Conservation (phyloP, 2,329 filamentous ascomycete species). For the Penicillium carneum region DNA sequence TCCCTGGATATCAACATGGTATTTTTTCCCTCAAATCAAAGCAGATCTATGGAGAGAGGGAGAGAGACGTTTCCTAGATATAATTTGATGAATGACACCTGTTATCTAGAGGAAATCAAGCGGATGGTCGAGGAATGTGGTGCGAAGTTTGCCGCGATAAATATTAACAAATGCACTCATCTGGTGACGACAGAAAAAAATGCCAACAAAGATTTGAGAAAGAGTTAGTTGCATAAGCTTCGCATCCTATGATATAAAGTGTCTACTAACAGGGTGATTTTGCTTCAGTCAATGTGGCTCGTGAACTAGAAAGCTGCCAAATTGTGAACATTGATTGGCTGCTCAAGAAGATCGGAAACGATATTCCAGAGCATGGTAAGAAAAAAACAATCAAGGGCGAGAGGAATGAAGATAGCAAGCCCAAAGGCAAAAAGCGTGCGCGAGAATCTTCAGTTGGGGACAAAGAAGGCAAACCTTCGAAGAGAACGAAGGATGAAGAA, state of each 20-base stretch:
- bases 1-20: conserved; percentile 59
- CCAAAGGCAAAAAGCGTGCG: conserved; percentile 1
- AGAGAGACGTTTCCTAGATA: not conserved
- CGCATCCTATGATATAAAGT: not conserved
- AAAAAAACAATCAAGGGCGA: not conserved
- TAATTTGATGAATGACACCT: not conserved
- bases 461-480: not conserved
- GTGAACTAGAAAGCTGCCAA: conserved; percentile 54
- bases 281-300: conserved; percentile 50
- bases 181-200: conserved; percentile 41
- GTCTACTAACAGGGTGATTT: not conserved
- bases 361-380: not conserved
- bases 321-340: conserved; percentile 69
- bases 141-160: conserved; percentile 37
- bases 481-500: conserved; percentile 13
- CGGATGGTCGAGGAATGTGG: conserved; percentile 40
- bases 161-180: conserved; percentile 42
- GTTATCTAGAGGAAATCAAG: conserved; percentile 36
- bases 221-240: conserved; percentile 28
- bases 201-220: conserved; percentile 33
- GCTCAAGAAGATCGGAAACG: conserved; percentile 1
- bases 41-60: not conserved
- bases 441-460: not conserved
- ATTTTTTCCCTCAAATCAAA: not conserved
- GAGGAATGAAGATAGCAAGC: not conserved